phyloP scores from a whole-genome alignment of 1,284 basidiomycete genomes.

The Ceratobasidium sp. region DNA sequence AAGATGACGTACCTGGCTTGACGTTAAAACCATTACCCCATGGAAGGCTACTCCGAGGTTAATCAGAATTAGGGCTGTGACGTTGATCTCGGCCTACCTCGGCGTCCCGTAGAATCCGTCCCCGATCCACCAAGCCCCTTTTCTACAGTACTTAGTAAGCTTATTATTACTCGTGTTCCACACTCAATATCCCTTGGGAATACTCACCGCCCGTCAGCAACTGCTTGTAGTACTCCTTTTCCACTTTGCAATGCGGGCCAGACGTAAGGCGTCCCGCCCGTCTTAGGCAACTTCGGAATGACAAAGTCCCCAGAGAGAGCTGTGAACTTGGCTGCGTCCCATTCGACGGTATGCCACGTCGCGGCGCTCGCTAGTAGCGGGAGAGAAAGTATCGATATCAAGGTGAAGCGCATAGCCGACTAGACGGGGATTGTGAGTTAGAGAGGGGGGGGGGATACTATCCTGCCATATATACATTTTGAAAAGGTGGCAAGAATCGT shows the following conservation, averaged over 20 bases:
- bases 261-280: slow-evolving; percentile 54
- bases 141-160: no score
- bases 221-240: slow-evolving; percentile 56
- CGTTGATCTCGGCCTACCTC: background rate
- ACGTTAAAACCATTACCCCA: slow-evolving; percentile 57
- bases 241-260: slow-evolving; percentile 57
- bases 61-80: slow-evolving; percentile 52
- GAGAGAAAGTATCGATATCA: background rate
- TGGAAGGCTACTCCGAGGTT: slow-evolving; percentile 52
- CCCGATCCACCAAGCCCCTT: slow-evolving; percentile 58
- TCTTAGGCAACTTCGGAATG: slow-evolving; percentile 52
- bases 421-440: no score
- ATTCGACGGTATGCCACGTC: slow-evolving; percentile 57
- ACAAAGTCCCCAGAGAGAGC: slow-evolving; percentile 56
- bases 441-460: no score
- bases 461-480: no score
- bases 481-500: no score
- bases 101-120: slow-evolving; percentile 46
- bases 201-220: slow-evolving; percentile 53
- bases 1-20: slow-evolving; percentile 43
- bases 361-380: slow-evolving; percentile 48
- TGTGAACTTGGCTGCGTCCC: slow-evolving; percentile 56
- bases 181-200: no score
- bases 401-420: background rate
- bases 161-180: no score